These are phyloP conservation scores for Saccharomycopsis sp. DNA, from an alignment of 805 yeast genomes.

Conservation along the genomic window DNA sequence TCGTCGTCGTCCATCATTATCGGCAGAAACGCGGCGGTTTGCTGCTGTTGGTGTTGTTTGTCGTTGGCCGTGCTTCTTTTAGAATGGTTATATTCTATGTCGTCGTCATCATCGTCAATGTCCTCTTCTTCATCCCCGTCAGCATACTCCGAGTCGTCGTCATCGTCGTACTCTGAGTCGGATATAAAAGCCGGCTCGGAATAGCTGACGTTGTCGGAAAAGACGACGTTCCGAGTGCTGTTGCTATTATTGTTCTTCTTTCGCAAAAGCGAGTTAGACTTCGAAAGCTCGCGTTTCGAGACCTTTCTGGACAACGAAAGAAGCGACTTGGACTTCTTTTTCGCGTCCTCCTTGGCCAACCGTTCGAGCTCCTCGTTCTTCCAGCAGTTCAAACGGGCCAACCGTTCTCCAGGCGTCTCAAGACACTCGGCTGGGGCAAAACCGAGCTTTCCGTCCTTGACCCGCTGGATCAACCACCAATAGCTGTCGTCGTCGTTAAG, in stretches of 20 bases:
- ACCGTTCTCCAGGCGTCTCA: conserved; percentile 84
- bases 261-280: conserved; percentile 9
- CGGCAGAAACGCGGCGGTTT: neutral
- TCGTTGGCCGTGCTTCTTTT: neutral
- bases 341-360: conserved; percentile 14
- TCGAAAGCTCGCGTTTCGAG: conserved; percentile 27
- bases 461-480: conserved; percentile 86
- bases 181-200: conserved; percentile 15
- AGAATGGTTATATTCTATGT: conserved; percentile 3
- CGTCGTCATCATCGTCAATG: conserved; percentile 9
- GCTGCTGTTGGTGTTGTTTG: neutral
- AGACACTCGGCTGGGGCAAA: conserved; percentile 95
- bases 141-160: neutral
- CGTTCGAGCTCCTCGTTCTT: conserved; percentile 70
- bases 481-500: conserved; percentile 87
- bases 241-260: conserved; percentile 1
- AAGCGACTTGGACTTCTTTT: conserved; percentile 7
- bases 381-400: conserved; percentile 89
- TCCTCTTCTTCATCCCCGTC: conserved; percentile 10
- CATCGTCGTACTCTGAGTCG: conserved; percentile 10
- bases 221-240: conserved; percentile 13
- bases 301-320: conserved; percentile 28
- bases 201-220: conserved; percentile 14
- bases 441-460: conserved; percentile 65
- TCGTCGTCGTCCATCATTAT: neutral